Conservation (phyloP, 2,329 filamentous ascomycete species). For the Clarireedia homoeocarpa region DNA sequence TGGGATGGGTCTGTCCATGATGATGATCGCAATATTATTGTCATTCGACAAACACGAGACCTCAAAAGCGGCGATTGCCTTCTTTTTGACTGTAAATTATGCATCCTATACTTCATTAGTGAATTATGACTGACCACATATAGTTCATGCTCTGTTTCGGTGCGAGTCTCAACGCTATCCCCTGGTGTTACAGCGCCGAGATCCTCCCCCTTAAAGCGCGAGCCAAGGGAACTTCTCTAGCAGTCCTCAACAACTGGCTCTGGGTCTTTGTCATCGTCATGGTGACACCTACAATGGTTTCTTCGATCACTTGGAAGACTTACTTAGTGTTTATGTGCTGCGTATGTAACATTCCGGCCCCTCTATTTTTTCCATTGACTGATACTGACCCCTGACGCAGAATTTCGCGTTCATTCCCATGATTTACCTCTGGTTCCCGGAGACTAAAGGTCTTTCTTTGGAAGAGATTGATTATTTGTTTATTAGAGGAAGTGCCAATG, state of each 20-base stretch:
- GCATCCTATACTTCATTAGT: not conserved
- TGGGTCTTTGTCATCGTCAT: not conserved
- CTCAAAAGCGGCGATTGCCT: not conserved
- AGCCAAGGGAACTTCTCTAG: not conserved
- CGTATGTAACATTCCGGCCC: not conserved
- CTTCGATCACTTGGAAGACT: not conserved
- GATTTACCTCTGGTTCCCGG: not conserved
- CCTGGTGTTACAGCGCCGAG: not conserved
- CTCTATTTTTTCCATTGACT: not conserved
- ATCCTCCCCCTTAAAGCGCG: not conserved
- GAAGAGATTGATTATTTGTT: not conserved
- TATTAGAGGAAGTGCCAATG: not conserved
- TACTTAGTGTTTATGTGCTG: not conserved
- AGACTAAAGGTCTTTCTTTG: not conserved
- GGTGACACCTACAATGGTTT: not conserved
- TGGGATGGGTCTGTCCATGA: slow-evolving; percentile 35
- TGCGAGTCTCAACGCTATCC: not conserved
- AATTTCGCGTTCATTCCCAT: not conserved
- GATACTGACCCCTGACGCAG: not conserved
- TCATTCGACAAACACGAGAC: not conserved
- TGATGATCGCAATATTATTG: slow-evolving; percentile 41
- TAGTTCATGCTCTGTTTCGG: not conserved
- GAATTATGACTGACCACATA: not conserved
- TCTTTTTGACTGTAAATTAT: not conserved
- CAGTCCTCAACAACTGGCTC: not conserved